These are phyloP conservation scores for Boletus subparvulus DNA, from an alignment of 768 basidiomycete genomes.

Conservation along the genomic window DNA sequence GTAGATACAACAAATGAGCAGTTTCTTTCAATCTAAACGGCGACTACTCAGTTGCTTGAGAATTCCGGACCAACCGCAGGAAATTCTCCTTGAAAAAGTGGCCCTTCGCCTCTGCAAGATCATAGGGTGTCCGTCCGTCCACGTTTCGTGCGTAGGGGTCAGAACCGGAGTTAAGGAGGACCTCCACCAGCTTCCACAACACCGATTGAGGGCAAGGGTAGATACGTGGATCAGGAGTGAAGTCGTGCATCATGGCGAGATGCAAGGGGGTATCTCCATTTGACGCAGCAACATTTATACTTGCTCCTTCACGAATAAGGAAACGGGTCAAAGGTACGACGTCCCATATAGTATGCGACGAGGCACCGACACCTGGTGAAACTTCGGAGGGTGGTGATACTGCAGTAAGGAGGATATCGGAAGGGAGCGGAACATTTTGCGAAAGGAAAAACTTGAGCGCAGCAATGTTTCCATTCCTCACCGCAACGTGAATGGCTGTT, in stretches of 20 bases:
- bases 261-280: slow-evolving; percentile 1
- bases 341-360: too few relatives aligned
- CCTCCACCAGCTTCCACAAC: neutral
- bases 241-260: neutral
- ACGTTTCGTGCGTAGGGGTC: neutral
- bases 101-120: neutral
- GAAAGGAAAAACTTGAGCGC: neutral
- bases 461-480: neutral
- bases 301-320: slow-evolving; percentile 1
- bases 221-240: neutral
- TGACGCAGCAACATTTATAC: neutral
- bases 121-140: neutral
- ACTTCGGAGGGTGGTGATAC: too few relatives aligned
- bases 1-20: too few relatives aligned
- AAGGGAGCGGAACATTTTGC: neutral
- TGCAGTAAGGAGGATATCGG: neutral
- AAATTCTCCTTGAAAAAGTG: slow-evolving; percentile 3
- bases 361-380: too few relatives aligned
- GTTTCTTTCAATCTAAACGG: too few relatives aligned
- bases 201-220: too few relatives aligned
- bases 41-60: neutral
- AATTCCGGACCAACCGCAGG: neutral
- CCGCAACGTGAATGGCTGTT: neutral
- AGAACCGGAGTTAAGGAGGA: neutral
- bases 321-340: neutral